Evolutionary conservation across 129 eudicot genomes (phyloP).

Genomic region (Silybum marianum): DNA sequence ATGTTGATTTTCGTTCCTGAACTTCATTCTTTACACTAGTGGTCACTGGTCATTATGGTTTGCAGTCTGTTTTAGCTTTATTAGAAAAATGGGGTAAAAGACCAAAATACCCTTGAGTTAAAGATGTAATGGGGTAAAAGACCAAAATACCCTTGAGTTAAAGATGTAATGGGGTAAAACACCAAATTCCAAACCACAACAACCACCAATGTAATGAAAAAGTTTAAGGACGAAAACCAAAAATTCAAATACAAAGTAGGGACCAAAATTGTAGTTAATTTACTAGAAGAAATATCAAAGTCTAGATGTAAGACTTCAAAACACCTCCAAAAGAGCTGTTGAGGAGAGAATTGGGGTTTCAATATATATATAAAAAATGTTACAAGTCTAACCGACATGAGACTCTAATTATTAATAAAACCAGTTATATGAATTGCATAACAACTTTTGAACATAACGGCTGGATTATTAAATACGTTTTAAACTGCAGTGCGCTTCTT

Average conservation of each 20-base stretch:
- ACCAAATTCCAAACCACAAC: not conserved
- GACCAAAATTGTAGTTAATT: no score
- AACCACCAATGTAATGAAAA: not conserved
- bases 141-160: not conserved
- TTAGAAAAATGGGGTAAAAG: not conserved
- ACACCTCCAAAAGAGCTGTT: no score
- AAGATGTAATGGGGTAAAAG: not conserved
- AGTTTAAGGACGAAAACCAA: not conserved
- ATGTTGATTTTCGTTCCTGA: no score
- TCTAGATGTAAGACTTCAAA: no score
- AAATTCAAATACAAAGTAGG: not conserved
- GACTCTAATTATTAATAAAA: not conserved
- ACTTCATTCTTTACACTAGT: not conserved
- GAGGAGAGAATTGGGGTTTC: not conserved
- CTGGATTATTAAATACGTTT: not conserved
- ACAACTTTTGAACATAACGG: not conserved
- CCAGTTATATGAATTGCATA: no score
- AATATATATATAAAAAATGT: not conserved
- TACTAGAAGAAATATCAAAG: no score
- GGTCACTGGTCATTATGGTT: not conserved
- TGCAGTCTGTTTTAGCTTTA: not conserved
- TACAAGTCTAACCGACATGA: not conserved
- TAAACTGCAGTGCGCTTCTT: conserved; percentile 56
- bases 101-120: not conserved
- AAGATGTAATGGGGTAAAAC: not conserved